Percentiles rank a stretch among this genome's conserved stretches.
These are phyloP conservation scores for Fusarium subglutinans DNA, from an alignment of 2,329 filamentous ascomycete genomes.

Conservation along the genomic window DNA sequence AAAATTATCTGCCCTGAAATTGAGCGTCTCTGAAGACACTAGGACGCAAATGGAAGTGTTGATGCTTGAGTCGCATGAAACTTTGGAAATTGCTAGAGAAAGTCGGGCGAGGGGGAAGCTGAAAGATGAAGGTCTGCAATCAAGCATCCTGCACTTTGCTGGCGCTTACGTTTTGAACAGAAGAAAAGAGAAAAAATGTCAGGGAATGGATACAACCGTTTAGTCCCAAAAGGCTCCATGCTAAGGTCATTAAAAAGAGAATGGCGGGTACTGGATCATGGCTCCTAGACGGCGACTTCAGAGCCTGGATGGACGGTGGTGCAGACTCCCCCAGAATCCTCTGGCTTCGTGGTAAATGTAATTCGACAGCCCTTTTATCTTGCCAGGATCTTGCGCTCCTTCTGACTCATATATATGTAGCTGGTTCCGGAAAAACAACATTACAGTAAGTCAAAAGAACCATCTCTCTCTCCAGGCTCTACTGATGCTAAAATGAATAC, in stretches of 20 bases:
- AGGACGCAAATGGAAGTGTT: not conserved
- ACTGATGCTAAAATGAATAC: not conserved
- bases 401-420: not conserved
- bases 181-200: not conserved
- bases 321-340: not conserved
- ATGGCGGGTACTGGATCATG: not conserved
- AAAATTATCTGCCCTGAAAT: no score
- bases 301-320: rapidly evolving
- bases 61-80: not conserved
- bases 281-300: not conserved
- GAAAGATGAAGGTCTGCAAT: not conserved
- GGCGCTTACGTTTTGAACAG: not conserved
- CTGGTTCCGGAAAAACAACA: not conserved
- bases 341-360: not conserved
- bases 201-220: not conserved
- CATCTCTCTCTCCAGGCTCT: no score
- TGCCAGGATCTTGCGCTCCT: rapidly evolving
- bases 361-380: rapidly evolving
- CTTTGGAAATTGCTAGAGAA: not conserved
- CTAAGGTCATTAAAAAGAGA: rapidly evolving
- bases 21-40: not conserved
- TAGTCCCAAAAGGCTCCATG: rapidly evolving
- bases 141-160: no score
- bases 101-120: not conserved
- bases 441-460: not conserved